Evolutionary conservation across 176 grass and related monocot species (phyloP).

Genomic region (Hyparrhenia diplandra): DNA sequence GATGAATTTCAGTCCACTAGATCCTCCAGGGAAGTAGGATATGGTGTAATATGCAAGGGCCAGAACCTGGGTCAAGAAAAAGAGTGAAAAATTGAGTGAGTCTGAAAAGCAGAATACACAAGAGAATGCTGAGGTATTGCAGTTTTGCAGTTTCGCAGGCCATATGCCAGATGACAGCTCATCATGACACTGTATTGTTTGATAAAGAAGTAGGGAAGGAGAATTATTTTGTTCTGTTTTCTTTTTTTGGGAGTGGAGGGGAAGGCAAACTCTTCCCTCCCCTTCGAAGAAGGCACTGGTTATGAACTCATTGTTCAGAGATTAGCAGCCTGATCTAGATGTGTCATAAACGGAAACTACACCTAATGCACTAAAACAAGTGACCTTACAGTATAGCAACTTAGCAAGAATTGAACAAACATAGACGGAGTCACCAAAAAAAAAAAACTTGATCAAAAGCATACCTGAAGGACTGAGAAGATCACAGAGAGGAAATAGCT

Average conservation of each 20-base stretch:
- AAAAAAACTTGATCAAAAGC: too few species aligned
- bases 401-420: background rate
- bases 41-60: constrained; percentile 85
- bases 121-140: background rate
- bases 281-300: background rate
- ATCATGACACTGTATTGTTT: background rate
- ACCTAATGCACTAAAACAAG: background rate
- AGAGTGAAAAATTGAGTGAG: background rate
- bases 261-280: background rate
- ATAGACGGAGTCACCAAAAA: background rate
- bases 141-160: background rate
- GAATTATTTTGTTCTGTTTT: background rate
- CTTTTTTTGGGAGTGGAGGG: background rate
- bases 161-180: background rate
- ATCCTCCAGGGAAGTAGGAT: constrained; percentile 95
- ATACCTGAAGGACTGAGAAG: constrained; percentile 87
- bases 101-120: background rate
- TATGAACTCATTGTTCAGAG: background rate
- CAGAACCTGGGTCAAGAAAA: constrained; percentile 55
- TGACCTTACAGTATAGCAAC: background rate
- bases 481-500: constrained; percentile 96
- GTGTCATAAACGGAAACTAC: background rate
- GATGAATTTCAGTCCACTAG: constrained; percentile 79
- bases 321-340: background rate
- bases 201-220: background rate